phyloP scores from a whole-genome alignment of 2,329 filamentous ascomycete species.

The Fonsecaea nubica region DNA sequence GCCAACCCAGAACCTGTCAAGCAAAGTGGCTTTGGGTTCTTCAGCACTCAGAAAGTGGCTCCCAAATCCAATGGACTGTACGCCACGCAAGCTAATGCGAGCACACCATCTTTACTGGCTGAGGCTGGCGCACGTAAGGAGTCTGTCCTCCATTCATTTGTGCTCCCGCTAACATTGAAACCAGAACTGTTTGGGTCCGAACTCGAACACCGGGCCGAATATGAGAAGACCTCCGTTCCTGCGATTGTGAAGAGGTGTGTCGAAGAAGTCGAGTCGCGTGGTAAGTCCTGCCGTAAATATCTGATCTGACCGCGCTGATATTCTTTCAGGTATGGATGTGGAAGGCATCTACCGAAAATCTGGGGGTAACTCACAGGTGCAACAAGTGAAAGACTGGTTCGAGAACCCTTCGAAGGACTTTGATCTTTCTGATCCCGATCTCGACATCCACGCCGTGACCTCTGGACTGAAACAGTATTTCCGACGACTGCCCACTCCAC shows the following conservation, averaged over 20 bases:
- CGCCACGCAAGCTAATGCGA: slow-evolving; percentile 52
- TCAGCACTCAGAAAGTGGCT: slow-evolving; percentile 59
- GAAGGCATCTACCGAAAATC: slow-evolving; percentile 99
- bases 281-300: slow-evolving; percentile 49
- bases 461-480: slow-evolving; percentile 98
- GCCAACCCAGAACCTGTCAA: slow-evolving; percentile 48
- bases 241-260: slow-evolving; percentile 92
- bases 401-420: slow-evolving; percentile 76
- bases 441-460: slow-evolving; percentile 96
- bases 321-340: slow-evolving; percentile 74
- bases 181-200: slow-evolving; percentile 84
- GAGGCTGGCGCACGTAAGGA: slow-evolving; percentile 49
- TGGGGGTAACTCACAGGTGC: slow-evolving; percentile 88
- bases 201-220: slow-evolving; percentile 81
- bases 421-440: slow-evolving; percentile 89
- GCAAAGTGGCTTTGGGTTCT: slow-evolving; percentile 74
- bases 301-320: slow-evolving; percentile 30
- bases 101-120: slow-evolving; percentile 50
- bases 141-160: not conserved
- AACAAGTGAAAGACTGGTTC: slow-evolving; percentile 88
- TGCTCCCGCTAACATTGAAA: slow-evolving; percentile 23
- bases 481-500: slow-evolving; percentile 84
- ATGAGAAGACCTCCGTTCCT: slow-evolving; percentile 86
- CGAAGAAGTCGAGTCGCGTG: slow-evolving; percentile 91
- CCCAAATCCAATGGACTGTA: slow-evolving; percentile 42